These are phyloP conservation scores for Dryadomyces sulphureus DNA, from an alignment of 2,329 filamentous ascomycete species.

Conservation along the genomic window DNA sequence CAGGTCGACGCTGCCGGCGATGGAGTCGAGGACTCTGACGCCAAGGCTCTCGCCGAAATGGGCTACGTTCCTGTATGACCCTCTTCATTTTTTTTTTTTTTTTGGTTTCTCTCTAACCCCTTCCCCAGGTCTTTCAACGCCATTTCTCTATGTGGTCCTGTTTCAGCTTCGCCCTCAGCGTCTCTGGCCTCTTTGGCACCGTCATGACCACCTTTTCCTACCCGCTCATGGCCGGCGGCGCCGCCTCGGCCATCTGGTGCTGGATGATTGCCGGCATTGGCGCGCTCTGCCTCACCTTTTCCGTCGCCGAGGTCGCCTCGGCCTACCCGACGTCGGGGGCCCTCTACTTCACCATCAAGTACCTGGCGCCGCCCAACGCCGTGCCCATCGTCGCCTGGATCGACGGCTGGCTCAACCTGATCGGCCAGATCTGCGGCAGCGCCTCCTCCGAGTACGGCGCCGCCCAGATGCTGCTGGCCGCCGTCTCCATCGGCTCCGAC, in stretches of 20 bases:
- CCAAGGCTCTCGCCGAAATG: slow-evolving; percentile 20
- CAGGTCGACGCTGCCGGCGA: background rate
- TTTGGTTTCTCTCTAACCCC: background rate
- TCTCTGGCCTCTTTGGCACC: slow-evolving; percentile 39
- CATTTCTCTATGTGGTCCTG: slow-evolving; percentile 42
- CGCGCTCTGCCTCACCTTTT: slow-evolving; percentile 38
- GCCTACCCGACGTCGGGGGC: slow-evolving; percentile 38
- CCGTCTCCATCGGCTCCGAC: slow-evolving; percentile 33
- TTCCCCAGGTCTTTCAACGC: slow-evolving; percentile 38
- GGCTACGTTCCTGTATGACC: slow-evolving; percentile 21
- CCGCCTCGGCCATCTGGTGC: slow-evolving; percentile 39
- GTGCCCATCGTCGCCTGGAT: slow-evolving; percentile 36
- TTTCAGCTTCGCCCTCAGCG: slow-evolving; percentile 45
- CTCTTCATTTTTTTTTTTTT: background rate
- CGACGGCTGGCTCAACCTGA: slow-evolving; percentile 31
- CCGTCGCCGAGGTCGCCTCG: slow-evolving; percentile 40
- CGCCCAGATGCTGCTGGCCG: slow-evolving; percentile 39
- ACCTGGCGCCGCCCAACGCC: slow-evolving; percentile 30
- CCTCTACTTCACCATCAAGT: slow-evolving; percentile 40
- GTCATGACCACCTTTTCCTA: slow-evolving; percentile 40
- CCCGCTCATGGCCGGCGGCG: slow-evolving; percentile 36
- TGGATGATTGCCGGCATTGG: slow-evolving; percentile 42
- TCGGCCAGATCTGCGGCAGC: slow-evolving; percentile 37
- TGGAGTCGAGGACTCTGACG: slow-evolving; percentile 12
- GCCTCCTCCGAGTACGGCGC: slow-evolving; percentile 43